Base-by-base conservation (phyloP, 352 stramenopile genomes). In the Peronosclerospora sorghi region DNA sequence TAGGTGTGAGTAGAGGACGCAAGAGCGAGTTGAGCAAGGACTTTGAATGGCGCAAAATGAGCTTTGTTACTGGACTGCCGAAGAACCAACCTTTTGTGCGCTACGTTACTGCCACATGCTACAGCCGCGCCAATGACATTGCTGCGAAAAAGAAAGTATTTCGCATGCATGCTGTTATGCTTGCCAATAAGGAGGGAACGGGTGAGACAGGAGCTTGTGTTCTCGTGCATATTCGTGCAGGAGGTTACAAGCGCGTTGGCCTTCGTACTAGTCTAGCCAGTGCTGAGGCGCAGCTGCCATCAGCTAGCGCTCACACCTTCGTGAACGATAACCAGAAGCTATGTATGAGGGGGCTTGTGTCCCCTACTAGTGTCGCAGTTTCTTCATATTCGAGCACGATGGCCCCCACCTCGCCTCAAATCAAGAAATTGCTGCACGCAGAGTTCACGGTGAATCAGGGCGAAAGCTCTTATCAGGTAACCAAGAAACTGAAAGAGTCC, bases 11-110 rank as follows among this genome's bases (percentile, higher is more conserved):
- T 2, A 59, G 56, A 49, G 42, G 34, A 13, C 41, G 45, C 34
- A n/a, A 68, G 53, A 73, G 68, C 32, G 57, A 70, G 35, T 60
- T 52, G 38, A 81, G 64, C 55, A 86, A 83, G 49, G 71, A 86
- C 44, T 86, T 81, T 51, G 71, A 83, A 43, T 86, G 74, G 74
- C 71, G 74, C 45, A 86, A 86, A 42, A 86, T 84, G 74, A 83
- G 69, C 53, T 86, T 86, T 41, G 71, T 86, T 29, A 86, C 74
- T n/a, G 74, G 65, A 0, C 41, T 86, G 32, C 71, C 74, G 1
- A 86, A 84, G 63, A 83, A 84, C 53, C 59, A 82, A 36, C 67
- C 74, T 3, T 40, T 84, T 3, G 74, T 86, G 37, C 69, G 72
- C 35, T 84, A 84, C 67, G 80, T 86, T 34, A 86, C 74, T 6